phyloP scores from a whole-genome alignment of 1,284 basidiomycete genomes.

The Ustilago esculenta region DNA sequence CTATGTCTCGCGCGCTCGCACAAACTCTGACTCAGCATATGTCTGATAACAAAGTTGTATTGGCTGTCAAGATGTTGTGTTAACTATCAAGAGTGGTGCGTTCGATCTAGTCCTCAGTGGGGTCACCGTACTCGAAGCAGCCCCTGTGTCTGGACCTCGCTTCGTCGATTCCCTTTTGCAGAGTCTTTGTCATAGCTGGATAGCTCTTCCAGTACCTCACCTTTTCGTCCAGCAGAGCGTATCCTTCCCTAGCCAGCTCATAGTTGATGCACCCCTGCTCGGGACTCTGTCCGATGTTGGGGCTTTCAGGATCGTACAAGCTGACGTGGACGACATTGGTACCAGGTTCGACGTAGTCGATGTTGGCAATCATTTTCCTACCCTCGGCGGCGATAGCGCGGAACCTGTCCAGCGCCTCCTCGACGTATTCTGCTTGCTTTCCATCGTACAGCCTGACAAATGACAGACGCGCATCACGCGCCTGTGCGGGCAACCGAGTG shows the following conservation, averaged over 20 bases:
- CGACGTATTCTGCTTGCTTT: constrained; percentile 53
- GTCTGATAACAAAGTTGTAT: not conserved
- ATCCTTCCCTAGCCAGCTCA: constrained; percentile 50
- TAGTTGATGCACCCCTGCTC: constrained; percentile 56
- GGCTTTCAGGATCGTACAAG: constrained; percentile 57
- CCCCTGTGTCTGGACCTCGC: constrained; percentile 49
- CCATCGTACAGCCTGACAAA: constrained; percentile 57
- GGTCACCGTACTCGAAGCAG: constrained; percentile 58
- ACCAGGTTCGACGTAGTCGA: constrained; percentile 51
- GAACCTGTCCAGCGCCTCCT: constrained; percentile 58
- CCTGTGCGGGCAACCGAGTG: constrained; percentile 42
- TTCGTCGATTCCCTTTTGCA: constrained; percentile 45
- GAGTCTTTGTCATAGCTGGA: constrained; percentile 34
- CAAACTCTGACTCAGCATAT: too few species aligned
- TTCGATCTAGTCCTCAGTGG: constrained; percentile 50
- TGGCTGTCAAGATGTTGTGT: not conserved
- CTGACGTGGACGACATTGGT: constrained; percentile 45
- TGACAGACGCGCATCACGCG: constrained; percentile 52
- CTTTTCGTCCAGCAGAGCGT: constrained; percentile 49
- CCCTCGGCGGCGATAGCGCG: constrained; percentile 50
- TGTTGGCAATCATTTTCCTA: constrained; percentile 61
- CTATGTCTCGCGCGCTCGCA: not conserved
- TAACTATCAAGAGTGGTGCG: not conserved
- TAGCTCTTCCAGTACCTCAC: constrained; percentile 55
- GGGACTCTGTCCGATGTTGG: constrained; percentile 33